Evolutionary conservation across 75 land plant genomes (phyloP).

Genomic region (Cunninghamia lanceolata): DNA sequence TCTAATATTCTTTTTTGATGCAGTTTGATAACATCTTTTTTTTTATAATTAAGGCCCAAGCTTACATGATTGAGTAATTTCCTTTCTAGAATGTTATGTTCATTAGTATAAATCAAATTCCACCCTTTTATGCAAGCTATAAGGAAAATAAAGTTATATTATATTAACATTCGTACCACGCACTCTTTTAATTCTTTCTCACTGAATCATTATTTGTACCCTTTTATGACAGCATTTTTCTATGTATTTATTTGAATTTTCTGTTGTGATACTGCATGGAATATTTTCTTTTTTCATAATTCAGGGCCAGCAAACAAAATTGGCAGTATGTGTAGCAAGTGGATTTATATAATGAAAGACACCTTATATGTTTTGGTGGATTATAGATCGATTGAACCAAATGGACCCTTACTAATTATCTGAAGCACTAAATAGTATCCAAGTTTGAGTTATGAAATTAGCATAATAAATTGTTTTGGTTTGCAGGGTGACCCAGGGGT

Average conservation of each 20-base stretch:
- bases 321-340: neutral
- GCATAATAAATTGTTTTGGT: neutral
- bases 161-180: neutral
- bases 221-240: neutral
- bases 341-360: neutral
- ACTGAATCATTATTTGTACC: neutral
- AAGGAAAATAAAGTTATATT: neutral
- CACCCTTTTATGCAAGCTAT: neutral
- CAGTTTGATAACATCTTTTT: neutral
- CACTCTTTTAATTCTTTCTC: neutral
- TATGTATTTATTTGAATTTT: neutral
- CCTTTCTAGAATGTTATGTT: neutral
- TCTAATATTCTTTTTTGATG: neutral
- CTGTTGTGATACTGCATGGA: neutral
- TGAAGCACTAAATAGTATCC: neutral
- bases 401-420: neutral
- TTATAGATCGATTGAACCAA: neutral
- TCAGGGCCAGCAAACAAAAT: neutral
- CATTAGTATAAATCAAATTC: neutral
- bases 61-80: neutral
- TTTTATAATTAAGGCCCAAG: neutral
- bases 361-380: neutral
- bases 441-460: neutral
- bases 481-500: conserved; percentile 94
- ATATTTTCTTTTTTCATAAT: neutral